Conservation (phyloP, 2,329 filamentous ascomycete genomes). For the Colletotrichum destructivum region DNA sequence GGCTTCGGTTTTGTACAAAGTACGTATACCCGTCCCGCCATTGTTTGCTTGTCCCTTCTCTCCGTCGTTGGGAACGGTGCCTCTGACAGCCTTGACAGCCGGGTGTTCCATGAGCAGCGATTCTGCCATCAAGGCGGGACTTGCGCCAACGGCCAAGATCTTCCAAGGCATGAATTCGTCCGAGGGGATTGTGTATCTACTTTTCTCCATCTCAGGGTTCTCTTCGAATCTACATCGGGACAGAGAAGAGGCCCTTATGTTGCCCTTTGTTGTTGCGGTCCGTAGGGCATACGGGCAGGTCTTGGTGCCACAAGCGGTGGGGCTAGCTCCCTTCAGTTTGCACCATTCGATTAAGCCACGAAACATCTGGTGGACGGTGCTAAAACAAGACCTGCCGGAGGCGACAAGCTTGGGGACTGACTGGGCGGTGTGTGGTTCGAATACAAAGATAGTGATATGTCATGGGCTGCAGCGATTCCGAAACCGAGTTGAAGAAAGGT, state of each 20-base stretch:
- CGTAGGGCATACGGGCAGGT: neutral
- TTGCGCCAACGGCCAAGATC: neutral
- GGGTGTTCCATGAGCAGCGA: neutral
- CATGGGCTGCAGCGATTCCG: neutral
- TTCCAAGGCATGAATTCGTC: neutral
- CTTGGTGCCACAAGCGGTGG: constrained; percentile 5
- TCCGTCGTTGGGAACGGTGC: neutral
- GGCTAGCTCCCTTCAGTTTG: constrained; percentile 23
- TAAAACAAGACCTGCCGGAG: constrained; percentile 22
- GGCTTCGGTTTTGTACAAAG: neutral
- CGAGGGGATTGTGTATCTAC: neutral
- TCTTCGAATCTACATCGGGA: neutral
- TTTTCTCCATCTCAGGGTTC: neutral
- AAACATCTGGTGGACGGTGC: constrained; percentile 7
- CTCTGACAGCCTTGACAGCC: neutral
- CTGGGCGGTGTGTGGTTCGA: neutral
- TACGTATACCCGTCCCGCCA: neutral
- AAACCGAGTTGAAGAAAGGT: neutral
- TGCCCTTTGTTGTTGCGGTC: constrained; percentile 3
- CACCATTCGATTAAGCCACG: constrained; percentile 12
- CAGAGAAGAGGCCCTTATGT: too few relatives aligned
- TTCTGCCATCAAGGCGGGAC: constrained; percentile 1
- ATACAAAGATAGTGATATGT: neutral
- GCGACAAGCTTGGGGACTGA: constrained; percentile 5
- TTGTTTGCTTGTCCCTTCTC: constrained; percentile 6